Evolutionary conservation across 1,284 basidiomycete species (phyloP).

Genomic region (Earliella scabrosa): DNA sequence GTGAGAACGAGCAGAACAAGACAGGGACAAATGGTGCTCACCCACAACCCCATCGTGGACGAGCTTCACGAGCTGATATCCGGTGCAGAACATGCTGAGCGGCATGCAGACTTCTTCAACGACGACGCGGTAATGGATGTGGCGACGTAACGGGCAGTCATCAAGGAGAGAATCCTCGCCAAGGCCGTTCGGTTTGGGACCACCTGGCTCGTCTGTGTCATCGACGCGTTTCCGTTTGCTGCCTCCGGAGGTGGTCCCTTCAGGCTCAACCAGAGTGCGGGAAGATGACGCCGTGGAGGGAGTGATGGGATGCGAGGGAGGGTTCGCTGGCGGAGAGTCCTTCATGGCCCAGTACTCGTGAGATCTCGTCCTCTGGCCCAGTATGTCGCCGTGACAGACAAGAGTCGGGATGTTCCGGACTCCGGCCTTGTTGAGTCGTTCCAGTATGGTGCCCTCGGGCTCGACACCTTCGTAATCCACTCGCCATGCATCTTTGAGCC

Average conservation of each 20-base stretch:
- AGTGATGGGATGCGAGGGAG: too few species aligned
- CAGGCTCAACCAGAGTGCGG: too few species aligned
- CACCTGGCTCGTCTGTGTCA: neutral
- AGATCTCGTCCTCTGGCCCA: neutral
- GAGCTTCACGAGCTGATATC: neutral
- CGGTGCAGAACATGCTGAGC: neutral
- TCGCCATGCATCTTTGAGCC: conserved; percentile 3
- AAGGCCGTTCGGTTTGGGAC: neutral
- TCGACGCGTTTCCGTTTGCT: neutral
- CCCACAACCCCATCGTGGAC: conserved; percentile 2
- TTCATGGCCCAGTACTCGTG: too few species aligned
- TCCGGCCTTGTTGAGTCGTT: neutral
- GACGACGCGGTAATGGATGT: conserved; percentile 18
- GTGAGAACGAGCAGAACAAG: neutral
- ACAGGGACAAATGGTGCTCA: neutral
- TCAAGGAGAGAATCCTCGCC: neutral
- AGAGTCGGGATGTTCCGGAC: neutral
- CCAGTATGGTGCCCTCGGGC: neutral
- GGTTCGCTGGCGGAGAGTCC: neutral
- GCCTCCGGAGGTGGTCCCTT: too few species aligned
- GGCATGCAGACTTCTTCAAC: conserved; percentile 21
- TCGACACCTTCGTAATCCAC: too few species aligned
- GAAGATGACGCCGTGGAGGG: too few species aligned
- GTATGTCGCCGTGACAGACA: neutral
- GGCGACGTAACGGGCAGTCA: neutral